These are phyloP conservation scores for Aspergillus wentii DNA, from an alignment of 495 filamentous ascomycete genomes.

Conservation along the genomic window DNA sequence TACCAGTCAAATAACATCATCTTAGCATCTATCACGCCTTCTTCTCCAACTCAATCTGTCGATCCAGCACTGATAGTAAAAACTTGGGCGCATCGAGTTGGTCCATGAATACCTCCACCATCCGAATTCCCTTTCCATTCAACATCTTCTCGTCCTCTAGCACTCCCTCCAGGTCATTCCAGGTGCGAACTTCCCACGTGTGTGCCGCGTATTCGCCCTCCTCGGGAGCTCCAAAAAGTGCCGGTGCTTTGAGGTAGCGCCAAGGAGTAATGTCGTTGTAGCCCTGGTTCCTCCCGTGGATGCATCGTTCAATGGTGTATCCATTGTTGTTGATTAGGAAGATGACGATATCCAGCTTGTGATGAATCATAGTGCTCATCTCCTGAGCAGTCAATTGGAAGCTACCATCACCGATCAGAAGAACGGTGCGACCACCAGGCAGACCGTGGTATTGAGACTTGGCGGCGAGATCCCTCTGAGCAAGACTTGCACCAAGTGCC, in stretches of 20 bases:
- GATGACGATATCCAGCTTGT: slow-evolving; percentile 61
- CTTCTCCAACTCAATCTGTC: slow-evolving; percentile 9
- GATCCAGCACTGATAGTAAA: slow-evolving; percentile 7
- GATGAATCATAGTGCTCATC: slow-evolving; percentile 66
- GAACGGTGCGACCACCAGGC: slow-evolving; percentile 38
- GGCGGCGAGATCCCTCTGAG: slow-evolving; percentile 22
- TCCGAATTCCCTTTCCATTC: slow-evolving; percentile 28
- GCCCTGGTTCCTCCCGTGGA: slow-evolving; percentile 59
- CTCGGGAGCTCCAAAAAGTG: slow-evolving; percentile 25
- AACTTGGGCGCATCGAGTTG: slow-evolving; percentile 20
- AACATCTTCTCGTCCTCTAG: slow-evolving; percentile 17
- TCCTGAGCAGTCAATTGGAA: slow-evolving; percentile 76
- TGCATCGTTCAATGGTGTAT: slow-evolving; percentile 66
- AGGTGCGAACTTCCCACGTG: slow-evolving; percentile 5
- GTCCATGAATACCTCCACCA: slow-evolving; percentile 31
- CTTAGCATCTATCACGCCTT: no score
- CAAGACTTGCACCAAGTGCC: slow-evolving; percentile 34
- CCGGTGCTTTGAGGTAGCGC: slow-evolving; percentile 43
- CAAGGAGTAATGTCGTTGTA: slow-evolving; percentile 70
- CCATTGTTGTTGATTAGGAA: slow-evolving; percentile 72
- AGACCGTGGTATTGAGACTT: slow-evolving; percentile 8
- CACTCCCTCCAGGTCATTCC: slow-evolving; percentile 11
- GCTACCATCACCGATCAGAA: slow-evolving; percentile 77
- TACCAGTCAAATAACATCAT: no score
- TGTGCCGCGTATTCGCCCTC: slow-evolving; percentile 9